phyloP scores from a whole-genome alignment of 192 early-diverging fungal species.

The Coemansia sp. region DNA sequence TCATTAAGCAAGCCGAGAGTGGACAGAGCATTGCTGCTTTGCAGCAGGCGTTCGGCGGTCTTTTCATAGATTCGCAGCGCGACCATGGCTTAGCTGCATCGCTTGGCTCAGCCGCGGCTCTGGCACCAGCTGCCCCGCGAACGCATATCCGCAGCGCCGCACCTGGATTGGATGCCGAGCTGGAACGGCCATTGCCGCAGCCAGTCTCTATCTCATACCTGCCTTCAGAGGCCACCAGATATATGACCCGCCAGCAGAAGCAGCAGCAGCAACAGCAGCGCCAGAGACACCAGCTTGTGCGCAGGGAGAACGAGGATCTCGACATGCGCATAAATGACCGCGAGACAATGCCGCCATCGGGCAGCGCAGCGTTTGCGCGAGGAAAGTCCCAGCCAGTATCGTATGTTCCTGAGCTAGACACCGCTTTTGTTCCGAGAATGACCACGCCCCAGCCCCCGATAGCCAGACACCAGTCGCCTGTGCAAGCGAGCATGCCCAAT shows the following conservation, averaged over 20 bases:
- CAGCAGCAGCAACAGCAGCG: constrained; percentile 2
- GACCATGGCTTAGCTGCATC: not conserved
- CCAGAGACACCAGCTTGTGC: not conserved
- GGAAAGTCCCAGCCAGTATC: constrained; percentile 36
- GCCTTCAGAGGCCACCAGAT: not conserved
- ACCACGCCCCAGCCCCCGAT: constrained; percentile 23
- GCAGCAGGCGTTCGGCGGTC: constrained; percentile 1
- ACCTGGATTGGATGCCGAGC: constrained; percentile 18
- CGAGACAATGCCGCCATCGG: not conserved
- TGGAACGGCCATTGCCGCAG: constrained; percentile 25
- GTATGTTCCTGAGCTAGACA: constrained; percentile 12
- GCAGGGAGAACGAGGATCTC: constrained; percentile 1
- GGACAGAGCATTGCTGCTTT: not conserved
- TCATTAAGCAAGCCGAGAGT: not conserved
- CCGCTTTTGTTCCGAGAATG: constrained; percentile 11
- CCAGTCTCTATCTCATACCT: constrained; percentile 22
- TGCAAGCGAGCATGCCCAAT: not conserved
- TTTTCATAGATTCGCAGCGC: not conserved
- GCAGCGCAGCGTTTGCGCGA: constrained; percentile 4
- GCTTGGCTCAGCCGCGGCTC: not conserved
- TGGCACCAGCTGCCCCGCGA: not conserved
- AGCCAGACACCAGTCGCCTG: not conserved
- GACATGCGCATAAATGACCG: not conserved
- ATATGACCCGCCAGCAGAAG: not conserved
- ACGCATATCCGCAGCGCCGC: constrained; percentile 30